phyloP scores from a whole-genome alignment of 176 grass and related monocot genomes.

The Cymbopogon citratus region DNA sequence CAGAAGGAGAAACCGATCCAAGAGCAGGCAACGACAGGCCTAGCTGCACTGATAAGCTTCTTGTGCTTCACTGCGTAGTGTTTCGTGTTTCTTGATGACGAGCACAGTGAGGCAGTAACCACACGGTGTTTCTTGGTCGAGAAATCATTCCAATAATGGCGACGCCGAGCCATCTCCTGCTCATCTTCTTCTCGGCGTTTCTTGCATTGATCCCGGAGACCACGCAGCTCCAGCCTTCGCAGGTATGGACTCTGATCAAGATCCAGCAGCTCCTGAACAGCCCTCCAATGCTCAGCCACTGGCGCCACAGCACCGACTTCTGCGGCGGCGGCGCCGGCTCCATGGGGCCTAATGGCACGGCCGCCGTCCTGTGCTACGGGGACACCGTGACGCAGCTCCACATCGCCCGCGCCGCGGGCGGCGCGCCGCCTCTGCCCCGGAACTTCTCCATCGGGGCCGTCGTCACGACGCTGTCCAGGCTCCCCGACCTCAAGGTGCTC shows the following conservation, averaged over 20 bases:
- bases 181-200: conserved; percentile 22
- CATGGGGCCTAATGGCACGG: conserved; percentile 14
- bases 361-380: conserved; percentile 78
- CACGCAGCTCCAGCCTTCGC: conserved; percentile 47
- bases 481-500: conserved; percentile 93
- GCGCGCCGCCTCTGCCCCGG: conserved; percentile 48
- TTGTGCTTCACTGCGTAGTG: neutral
- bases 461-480: conserved; percentile 61
- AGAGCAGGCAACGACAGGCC: neutral
- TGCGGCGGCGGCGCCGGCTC: conserved; percentile 38
- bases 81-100: neutral
- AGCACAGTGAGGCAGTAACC: neutral
- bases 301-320: conserved; percentile 76
- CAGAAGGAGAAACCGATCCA: neutral
- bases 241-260: conserved; percentile 82
- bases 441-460: conserved; percentile 75
- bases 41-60: neutral
- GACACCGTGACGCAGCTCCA: conserved; percentile 89
- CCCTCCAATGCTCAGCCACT: conserved; percentile 56
- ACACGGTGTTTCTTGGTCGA: neutral
- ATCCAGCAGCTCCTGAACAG: conserved; percentile 69
- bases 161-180: neutral
- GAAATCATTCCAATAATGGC: conserved; percentile 37
- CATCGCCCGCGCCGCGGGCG: conserved; percentile 34
- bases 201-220: conserved; percentile 22